Evolutionary conservation across 2,329 filamentous ascomycete genomes (phyloP).

Genomic region (Stachybotrys elegans): DNA sequence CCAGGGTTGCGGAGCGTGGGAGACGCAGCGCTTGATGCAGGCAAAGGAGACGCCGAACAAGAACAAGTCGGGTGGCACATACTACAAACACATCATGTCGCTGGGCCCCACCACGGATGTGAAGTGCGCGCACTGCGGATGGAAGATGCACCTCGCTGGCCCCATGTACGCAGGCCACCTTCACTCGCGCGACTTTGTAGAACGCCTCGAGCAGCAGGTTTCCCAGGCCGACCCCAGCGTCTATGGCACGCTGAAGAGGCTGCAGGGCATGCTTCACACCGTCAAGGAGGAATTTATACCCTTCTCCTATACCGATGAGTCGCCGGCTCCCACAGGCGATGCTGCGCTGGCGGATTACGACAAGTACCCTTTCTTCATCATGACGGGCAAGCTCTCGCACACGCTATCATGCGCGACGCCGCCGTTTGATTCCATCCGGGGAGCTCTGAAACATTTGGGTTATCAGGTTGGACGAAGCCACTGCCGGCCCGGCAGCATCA

Average conservation of each 20-base stretch:
- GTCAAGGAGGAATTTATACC: constrained; percentile 69
- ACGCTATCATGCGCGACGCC: constrained; percentile 76
- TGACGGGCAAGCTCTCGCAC: constrained; percentile 68
- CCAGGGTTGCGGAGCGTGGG: constrained; percentile 85
- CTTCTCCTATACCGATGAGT: constrained; percentile 25
- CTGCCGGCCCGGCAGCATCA: constrained; percentile 82
- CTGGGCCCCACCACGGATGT: constrained; percentile 63
- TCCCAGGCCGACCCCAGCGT: constrained; percentile 59
- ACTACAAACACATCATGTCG: constrained; percentile 74
- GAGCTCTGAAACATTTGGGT: constrained; percentile 74
- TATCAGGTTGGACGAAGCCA: constrained; percentile 84
- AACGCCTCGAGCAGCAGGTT: constrained; percentile 69
- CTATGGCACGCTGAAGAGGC: constrained; percentile 75
- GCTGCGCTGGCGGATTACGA: constrained; percentile 42
- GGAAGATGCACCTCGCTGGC: constrained; percentile 80
- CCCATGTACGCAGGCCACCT: constrained; percentile 94
- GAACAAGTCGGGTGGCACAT: constrained; percentile 56
- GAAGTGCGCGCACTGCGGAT: constrained; percentile 77
- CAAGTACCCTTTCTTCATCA: constrained; percentile 80
- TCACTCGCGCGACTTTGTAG: constrained; percentile 79
- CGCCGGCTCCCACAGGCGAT: too few relatives aligned
- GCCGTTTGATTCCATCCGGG: constrained; percentile 71
- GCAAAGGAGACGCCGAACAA: constrained; percentile 65
- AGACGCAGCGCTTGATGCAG: constrained; percentile 71
- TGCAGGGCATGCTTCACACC: constrained; percentile 87